A percentile compares a stretch with the other conserved stretches of the same genome.
These are phyloP conservation scores for Botrytis galanthina DNA, from an alignment of 2,329 filamentous ascomycete species.

Conservation along the genomic window DNA sequence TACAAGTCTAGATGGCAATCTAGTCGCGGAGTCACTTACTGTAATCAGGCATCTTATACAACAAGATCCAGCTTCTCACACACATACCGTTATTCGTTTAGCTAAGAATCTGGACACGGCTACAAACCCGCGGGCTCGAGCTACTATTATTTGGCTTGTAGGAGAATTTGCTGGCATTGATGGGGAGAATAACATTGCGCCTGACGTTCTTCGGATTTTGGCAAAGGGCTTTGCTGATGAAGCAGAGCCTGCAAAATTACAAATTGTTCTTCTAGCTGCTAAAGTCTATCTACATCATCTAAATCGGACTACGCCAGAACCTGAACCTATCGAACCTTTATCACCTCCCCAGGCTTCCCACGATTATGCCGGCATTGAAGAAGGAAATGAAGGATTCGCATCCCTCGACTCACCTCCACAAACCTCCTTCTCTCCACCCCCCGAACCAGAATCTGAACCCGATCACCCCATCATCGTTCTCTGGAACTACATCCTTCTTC, in stretches of 20 bases:
- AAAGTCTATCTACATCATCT: slow-evolving; percentile 93
- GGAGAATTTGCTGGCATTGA: slow-evolving; percentile 85
- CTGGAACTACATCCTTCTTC: slow-evolving; percentile 80
- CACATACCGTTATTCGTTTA: slow-evolving; percentile 80
- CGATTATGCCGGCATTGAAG: slow-evolving; percentile 27
- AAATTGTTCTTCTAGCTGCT: slow-evolving; percentile 89
- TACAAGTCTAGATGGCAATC: slow-evolving; percentile 78
- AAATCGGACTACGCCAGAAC: slow-evolving; percentile 56
- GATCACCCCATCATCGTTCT: slow-evolving; percentile 71
- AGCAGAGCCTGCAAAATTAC: slow-evolving; percentile 80
- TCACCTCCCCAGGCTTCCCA: slow-evolving; percentile 29
- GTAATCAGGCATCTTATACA: slow-evolving; percentile 96
- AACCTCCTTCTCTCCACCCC: slow-evolving; percentile 24
- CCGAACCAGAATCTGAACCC: slow-evolving; percentile 29
- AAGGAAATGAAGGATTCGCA: slow-evolving; percentile 33
- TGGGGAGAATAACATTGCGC: slow-evolving; percentile 82
- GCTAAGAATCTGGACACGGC: slow-evolving; percentile 90
- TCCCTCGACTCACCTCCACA: slow-evolving; percentile 27
- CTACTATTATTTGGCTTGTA: slow-evolving; percentile 95
- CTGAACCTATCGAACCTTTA: slow-evolving; percentile 37
- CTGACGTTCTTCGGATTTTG: slow-evolving; percentile 86
- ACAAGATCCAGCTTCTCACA: slow-evolving; percentile 76
- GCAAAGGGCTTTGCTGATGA: slow-evolving; percentile 82
- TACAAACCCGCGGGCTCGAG: slow-evolving; percentile 81
- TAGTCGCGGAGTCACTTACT: slow-evolving; percentile 90